Conservation (phyloP, 2,329 filamentous ascomycete species). For the Aspergillus pseudonomiae region DNA sequence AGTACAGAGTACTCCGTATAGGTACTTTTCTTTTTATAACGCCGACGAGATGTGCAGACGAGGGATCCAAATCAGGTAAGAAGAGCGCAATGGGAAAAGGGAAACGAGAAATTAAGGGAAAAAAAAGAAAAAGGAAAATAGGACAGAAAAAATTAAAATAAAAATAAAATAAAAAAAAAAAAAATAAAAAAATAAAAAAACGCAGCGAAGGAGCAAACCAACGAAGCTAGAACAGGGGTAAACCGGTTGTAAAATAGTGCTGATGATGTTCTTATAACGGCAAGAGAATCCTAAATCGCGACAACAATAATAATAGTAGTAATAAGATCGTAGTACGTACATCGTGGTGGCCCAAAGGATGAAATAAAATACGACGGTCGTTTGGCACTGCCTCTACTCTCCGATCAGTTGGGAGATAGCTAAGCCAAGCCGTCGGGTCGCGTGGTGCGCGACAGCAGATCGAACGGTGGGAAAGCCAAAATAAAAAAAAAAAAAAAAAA, state of each 20-base stretch:
- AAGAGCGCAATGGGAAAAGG: constrained; percentile 6
- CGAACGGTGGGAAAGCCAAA: constrained; percentile 11
- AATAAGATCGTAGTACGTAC: constrained; percentile 17
- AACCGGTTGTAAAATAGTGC: constrained; percentile 3
- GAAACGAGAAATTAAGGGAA: constrained; percentile 4
- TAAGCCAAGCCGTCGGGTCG: constrained; percentile 29
- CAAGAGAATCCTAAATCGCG: neutral
- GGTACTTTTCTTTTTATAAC: constrained; percentile 7
- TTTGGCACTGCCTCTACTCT: constrained; percentile 16
- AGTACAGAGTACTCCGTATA: constrained; percentile 3
- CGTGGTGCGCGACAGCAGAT: constrained; percentile 18
- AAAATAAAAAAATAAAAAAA: too few relatives aligned
- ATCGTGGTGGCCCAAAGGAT: constrained; percentile 7
- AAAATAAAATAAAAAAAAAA: too few relatives aligned
- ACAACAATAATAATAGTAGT: constrained; percentile 7
- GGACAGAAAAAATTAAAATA: neutral
- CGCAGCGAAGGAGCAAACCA: constrained; percentile 11
- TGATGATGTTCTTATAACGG: constrained; percentile 6
- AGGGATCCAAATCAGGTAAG: neutral
- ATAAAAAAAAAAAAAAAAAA: neutral
- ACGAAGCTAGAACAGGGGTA: constrained; percentile 10
- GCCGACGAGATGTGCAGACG: neutral
- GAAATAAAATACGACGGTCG: constrained; percentile 16
- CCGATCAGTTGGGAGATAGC: constrained; percentile 21
- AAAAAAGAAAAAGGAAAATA: too few relatives aligned